Base-by-base conservation (phyloP, 371 early-diverging fungal species). In the Funneliformis caledonium region DNA sequence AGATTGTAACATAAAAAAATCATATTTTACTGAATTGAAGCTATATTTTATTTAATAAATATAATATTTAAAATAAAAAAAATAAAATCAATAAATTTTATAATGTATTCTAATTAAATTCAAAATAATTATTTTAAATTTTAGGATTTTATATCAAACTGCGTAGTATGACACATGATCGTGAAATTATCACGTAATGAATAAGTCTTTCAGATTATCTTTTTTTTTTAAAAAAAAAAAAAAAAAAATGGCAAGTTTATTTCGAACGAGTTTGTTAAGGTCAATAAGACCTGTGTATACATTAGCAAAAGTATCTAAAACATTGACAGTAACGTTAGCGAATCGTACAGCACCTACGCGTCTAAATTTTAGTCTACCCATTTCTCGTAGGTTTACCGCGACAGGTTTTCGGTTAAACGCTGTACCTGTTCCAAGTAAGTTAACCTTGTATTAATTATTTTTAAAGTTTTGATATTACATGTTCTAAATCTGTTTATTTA, bases 161-260 rank as follows among this genome's bases (percentile, higher is more conserved):
- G n/a, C n/a, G n/a, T n/a, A n/a, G n/a, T n/a, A n/a, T n/a, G n/a
- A n/a, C n/a, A n/a, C n/a, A n/a, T n/a, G n/a, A n/a, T n/a, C n/a
- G n/a, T n/a, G n/a, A n/a, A n/a, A n/a, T n/a, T n/a, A n/a, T n/a
- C n/a, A n/a, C n/a, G n/a, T n/a, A n/a, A n/a, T n/a, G n/a, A n/a
- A n/a, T n/a, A n/a, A n/a, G n/a, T n/a, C n/a, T n/a, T n/a, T n/a
- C n/a, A n/a, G n/a, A n/a, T n/a, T n/a, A n/a, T n/a, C n/a, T n/a
- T n/a, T n/a, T n/a, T n/a, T n/a, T n/a, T n/a, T n/a, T n/a, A 62
- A 62, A 61, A 61, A 61, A 61, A 61, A n/a, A 62, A 62, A 62
- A 62, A 11, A 62, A 62, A 62, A 4, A 31, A 45, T 43, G 70
- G 70, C 70, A n/a, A 43, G 11, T 43, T 43, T 70, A 70, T 45